Percentiles rank a stretch among this genome's conserved stretches.
phyloP scores from a whole-genome alignment of 1,284 basidiomycete genomes.

The Amylostereum areolatum region DNA sequence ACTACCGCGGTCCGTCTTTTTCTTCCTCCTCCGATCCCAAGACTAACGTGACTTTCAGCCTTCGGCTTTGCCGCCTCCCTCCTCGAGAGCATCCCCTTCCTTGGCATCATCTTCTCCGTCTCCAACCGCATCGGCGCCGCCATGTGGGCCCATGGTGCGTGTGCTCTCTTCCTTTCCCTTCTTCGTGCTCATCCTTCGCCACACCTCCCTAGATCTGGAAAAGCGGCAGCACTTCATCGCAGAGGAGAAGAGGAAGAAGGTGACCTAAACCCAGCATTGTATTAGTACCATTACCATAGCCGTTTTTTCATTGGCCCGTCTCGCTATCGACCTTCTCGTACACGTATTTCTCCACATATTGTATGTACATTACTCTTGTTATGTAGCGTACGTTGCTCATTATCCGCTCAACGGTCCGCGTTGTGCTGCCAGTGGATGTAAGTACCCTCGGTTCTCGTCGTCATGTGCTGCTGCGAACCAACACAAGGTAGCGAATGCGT shows the following conservation, averaged over 20 bases:
- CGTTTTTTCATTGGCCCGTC: no score
- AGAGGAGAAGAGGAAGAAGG: constrained; percentile 15
- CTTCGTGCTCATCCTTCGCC: constrained; percentile 37
- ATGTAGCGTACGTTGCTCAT: no score
- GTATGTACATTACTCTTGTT: no score
- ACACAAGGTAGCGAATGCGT: no score
- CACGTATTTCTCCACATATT: no score
- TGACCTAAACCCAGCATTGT: not conserved
- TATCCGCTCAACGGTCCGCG: no score
- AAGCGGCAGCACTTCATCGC: constrained; percentile 70
- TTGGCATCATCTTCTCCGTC: constrained; percentile 75
- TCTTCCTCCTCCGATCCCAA: not conserved
- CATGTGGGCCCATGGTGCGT: constrained; percentile 83
- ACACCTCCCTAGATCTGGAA: constrained; percentile 53
- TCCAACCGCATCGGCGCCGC: constrained; percentile 85
- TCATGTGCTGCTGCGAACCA: no score
- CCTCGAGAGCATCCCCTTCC: constrained; percentile 60
- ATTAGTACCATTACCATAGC: no score
- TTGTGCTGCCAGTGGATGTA: no score
- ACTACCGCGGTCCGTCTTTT: constrained; percentile 60
- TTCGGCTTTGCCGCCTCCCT: constrained; percentile 79
- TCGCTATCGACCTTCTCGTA: no score
- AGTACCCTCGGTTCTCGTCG: no score
- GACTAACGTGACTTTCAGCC: constrained; percentile 31
- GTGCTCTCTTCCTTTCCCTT: constrained; percentile 70